A percentile compares a stretch with the other conserved stretches of the same genome.
phyloP scores from a whole-genome alignment of 2,329 filamentous ascomycete species.

The Juglanconis sp. region DNA sequence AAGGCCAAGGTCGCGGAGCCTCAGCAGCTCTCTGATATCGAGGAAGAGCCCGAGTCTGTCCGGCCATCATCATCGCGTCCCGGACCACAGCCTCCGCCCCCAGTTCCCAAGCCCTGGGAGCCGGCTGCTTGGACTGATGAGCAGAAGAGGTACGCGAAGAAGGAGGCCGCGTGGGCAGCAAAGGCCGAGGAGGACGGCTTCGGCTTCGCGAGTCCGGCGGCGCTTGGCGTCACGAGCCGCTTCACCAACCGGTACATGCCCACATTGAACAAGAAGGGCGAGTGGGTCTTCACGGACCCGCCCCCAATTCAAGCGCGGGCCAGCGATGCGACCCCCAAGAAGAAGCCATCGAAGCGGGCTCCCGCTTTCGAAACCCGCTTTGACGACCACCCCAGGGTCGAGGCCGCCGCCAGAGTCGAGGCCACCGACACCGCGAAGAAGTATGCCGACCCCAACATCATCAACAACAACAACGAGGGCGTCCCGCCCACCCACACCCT shows the following conservation, averaged over 20 bases:
- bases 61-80: no score
- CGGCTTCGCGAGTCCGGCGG: not conserved
- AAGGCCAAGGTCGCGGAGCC: no score
- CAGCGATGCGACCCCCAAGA: no score
- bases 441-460: not conserved
- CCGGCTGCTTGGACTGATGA: not conserved
- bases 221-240: not conserved
- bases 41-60: no score
- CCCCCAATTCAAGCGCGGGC: not conserved
- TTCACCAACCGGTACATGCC: not conserved
- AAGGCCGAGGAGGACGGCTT: not conserved
- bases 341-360: no score
- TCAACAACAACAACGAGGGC: not conserved
- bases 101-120: no score
- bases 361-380: no score
- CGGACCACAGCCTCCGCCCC: no score
- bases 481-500: not conserved
- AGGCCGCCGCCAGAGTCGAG: not conserved
- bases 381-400: not conserved
- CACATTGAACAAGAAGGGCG: not conserved
- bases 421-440: not conserved
- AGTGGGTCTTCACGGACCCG: not conserved
- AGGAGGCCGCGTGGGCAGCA: slow-evolving; percentile 4
- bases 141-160: not conserved
- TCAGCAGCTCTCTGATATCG: no score